Evolutionary conservation across 805 yeast genomes (phyloP).

Genomic region (Schizosaccharomyces lindneri): DNA sequence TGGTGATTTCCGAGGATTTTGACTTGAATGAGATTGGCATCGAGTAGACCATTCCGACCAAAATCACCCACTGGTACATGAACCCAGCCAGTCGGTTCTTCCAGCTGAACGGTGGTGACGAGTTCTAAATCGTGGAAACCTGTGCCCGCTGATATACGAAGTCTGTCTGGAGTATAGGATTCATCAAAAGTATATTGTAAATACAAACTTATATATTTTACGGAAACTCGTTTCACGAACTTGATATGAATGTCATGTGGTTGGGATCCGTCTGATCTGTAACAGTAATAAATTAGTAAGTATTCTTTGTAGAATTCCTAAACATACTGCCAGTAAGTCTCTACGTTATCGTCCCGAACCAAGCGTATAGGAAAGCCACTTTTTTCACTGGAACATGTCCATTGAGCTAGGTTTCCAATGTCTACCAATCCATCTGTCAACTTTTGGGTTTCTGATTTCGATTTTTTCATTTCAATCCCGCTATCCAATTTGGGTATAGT

Average conservation of each 20-base stretch:
- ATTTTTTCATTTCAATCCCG: neutral
- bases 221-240: conserved; percentile 49
- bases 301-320: neutral
- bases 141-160: conserved; percentile 44
- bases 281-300: neutral
- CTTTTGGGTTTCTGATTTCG: neutral
- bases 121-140: conserved; percentile 56
- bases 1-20: conserved; percentile 59
- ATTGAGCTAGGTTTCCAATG: conserved; percentile 55
- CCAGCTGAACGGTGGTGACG: conserved; percentile 32
- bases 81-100: conserved; percentile 59
- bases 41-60: conserved; percentile 25
- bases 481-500: too few species aligned
- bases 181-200: conserved; percentile 56
- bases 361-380: conserved; percentile 47
- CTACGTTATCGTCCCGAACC: conserved; percentile 39
- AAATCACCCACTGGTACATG: conserved; percentile 33
- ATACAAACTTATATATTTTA: conserved; percentile 44
- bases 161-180: conserved; percentile 66
- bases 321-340: conserved; percentile 49
- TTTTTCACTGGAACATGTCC: conserved; percentile 62
- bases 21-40: conserved; percentile 41
- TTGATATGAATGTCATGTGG: conserved; percentile 66
- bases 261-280: conserved; percentile 52
- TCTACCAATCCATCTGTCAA: conserved; percentile 17